Evolutionary conservation across 331 rosid genomes (phyloP).

Genomic region (Arachis monticola): DNA sequence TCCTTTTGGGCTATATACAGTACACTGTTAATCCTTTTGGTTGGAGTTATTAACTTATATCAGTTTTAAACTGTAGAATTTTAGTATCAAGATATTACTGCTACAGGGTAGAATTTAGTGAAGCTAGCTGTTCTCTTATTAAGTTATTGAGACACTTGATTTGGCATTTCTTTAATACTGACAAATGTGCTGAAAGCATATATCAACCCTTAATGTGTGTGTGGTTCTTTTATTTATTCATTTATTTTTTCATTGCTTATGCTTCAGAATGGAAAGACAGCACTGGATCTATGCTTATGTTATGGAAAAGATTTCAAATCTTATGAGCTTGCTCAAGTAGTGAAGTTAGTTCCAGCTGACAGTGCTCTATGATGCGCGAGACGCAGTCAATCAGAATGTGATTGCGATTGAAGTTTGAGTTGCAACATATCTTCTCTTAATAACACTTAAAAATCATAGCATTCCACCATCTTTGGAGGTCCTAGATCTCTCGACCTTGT

Average conservation of each 20-base stretch:
- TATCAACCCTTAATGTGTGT: not conserved
- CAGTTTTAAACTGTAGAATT: too few species aligned
- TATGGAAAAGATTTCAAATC: constrained; percentile 92
- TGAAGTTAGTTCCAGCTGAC: constrained; percentile 60
- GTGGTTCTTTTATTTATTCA: not conserved
- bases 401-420: constrained; percentile 23
- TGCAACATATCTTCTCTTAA: constrained; percentile 2
- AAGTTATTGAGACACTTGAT: too few species aligned
- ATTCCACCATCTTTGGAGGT: constrained; percentile 26
- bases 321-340: constrained; percentile 72
- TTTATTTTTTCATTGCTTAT: constrained; percentile 24
- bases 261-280: constrained; percentile 84
- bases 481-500: not conserved
- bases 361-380: constrained; percentile 42
- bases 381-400: constrained; percentile 1
- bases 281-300: constrained; percentile 79
- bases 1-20: too few species aligned
- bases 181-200: not conserved
- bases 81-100: too few species aligned
- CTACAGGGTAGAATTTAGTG: too few species aligned
- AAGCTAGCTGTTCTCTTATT: too few species aligned
- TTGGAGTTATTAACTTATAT: too few species aligned
- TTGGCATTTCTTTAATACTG: not conserved
- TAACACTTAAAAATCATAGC: constrained; percentile 16
- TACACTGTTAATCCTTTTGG: too few species aligned